Evolutionary conservation across 1,139 yeast species (phyloP), one percentile per base, ranked within the genome.

Genomic region (Saccharomyces hybrid): DNA sequence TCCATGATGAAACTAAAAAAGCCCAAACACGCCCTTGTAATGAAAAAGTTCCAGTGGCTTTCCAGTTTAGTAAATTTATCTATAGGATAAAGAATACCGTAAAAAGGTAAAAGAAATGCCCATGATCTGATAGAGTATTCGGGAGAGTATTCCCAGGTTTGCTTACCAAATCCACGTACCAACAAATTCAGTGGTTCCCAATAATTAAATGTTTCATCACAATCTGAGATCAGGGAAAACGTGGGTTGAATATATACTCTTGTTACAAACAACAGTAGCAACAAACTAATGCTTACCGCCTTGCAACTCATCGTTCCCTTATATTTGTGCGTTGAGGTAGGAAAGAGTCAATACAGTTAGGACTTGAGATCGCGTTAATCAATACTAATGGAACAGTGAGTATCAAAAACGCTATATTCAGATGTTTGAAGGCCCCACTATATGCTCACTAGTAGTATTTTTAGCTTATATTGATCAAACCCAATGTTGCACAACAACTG

Each of bases 101-200:
- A 80, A 50, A 68, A 64, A 0, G 88, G 90, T 2, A 82, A 52
- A 46, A 86, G 67, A 63, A 86, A 90, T 0, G 87, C 79, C 82
- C 95, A 91, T 6, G 96, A 88, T 59, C 98, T 74, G 52, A 91
- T 89, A 20, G 96, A 90, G 66, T 81, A 89, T 54, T 79, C 88
- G 0, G 98, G 97, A 0, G 97, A 88, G 69, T 91, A 91, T 66
- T 91, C 98, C 98, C 97, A 91, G 0, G 98, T 91, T 70, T 90
- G 90, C 62, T 89, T 87, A 2, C 98, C 99, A 69, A 88, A 89
- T 2, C 86, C 86, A 61, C 96, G 79, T 2, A 86, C 73, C 42
- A 91, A 64, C 53, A 86, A 76, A 67, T 91, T 93, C 56, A 91
- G 75, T 0, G 99, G 97, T 62, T 91, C 99, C 93, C 91, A 90